Conservation (phyloP, 257 asterid species). For the Scutellaria minor region DNA sequence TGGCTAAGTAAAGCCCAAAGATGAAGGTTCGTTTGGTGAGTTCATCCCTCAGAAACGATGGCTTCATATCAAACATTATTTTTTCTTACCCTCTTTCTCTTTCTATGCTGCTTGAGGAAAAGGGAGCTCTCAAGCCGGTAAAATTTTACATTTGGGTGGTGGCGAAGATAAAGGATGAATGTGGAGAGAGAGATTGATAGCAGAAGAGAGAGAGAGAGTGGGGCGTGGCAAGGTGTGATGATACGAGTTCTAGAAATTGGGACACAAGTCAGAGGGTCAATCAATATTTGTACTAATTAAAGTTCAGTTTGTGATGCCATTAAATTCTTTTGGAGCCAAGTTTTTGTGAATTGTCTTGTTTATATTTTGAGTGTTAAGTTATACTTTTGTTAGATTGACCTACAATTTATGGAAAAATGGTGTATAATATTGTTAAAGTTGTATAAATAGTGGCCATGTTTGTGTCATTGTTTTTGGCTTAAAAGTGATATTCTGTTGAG, state of each 20-base stretch:
- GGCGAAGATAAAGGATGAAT: background rate
- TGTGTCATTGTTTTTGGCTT: slow-evolving; percentile 34
- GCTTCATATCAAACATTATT: slow-evolving; percentile 50
- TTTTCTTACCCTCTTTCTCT: background rate
- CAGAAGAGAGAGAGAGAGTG: background rate
- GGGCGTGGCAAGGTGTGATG: slow-evolving; percentile 47
- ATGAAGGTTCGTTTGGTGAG: slow-evolving; percentile 69
- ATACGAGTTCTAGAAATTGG: slow-evolving; percentile 49
- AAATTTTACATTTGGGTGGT: slow-evolving; percentile 15
- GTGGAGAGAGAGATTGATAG: background rate
- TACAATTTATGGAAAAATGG: slow-evolving; percentile 30
- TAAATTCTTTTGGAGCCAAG: slow-evolving; percentile 16
- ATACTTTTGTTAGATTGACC: slow-evolving; percentile 38
- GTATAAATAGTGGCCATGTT: slow-evolving; percentile 40
- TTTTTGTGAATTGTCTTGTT: slow-evolving; percentile 8
- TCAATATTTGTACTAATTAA: background rate
- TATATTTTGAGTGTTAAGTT: slow-evolving; percentile 30
- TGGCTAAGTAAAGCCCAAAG: slow-evolving; percentile 76
- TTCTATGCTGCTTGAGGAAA: slow-evolving; percentile 6
- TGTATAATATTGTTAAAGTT: slow-evolving; percentile 37
- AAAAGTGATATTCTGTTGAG: background rate
- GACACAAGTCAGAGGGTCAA: slow-evolving; percentile 36
- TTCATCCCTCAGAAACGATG: slow-evolving; percentile 50
- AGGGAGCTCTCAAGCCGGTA: background rate
- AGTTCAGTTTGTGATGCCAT: no score